A percentile compares a stretch with the other conserved stretches of the same genome.
Evolutionary conservation across 2,329 filamentous ascomycete genomes (phyloP).

Genomic region (Botrytis paeoniae): DNA sequence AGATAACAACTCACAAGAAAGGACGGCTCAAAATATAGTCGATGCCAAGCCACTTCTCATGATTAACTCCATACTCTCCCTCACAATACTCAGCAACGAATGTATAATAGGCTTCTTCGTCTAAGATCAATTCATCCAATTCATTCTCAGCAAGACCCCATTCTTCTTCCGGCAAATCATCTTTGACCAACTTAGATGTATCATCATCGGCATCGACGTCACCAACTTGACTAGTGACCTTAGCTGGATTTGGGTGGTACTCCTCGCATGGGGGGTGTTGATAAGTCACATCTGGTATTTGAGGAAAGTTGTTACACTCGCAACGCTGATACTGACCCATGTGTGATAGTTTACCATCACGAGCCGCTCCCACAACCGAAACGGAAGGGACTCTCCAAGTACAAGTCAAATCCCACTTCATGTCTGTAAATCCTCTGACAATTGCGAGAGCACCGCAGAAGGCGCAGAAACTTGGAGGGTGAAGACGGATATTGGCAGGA

Average conservation of each 20-base stretch:
- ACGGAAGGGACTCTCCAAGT: neutral
- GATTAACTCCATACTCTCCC: neutral
- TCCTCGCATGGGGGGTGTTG: neutral
- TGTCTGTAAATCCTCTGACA: neutral
- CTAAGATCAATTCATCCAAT: neutral
- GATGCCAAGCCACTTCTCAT: neutral
- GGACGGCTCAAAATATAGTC: neutral
- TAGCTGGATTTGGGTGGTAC: neutral
- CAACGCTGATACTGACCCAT: slow-evolving; percentile 1
- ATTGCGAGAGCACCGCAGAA: neutral
- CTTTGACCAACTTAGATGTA: neutral
- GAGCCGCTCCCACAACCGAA: neutral
- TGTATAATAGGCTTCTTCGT: neutral
- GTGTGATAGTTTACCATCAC: neutral
- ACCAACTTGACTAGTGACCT: too few species aligned
- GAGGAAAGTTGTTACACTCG: neutral
- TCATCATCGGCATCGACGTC: neutral
- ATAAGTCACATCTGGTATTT: neutral
- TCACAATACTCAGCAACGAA: neutral
- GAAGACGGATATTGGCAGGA: neutral
- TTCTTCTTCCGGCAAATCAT: neutral
- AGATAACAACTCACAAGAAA: neutral
- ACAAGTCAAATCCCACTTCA: neutral
- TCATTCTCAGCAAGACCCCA: neutral
- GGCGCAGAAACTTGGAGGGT: neutral